Conservation (phyloP, 176 grass and related monocot species). For the Oryza longistaminata region DNA sequence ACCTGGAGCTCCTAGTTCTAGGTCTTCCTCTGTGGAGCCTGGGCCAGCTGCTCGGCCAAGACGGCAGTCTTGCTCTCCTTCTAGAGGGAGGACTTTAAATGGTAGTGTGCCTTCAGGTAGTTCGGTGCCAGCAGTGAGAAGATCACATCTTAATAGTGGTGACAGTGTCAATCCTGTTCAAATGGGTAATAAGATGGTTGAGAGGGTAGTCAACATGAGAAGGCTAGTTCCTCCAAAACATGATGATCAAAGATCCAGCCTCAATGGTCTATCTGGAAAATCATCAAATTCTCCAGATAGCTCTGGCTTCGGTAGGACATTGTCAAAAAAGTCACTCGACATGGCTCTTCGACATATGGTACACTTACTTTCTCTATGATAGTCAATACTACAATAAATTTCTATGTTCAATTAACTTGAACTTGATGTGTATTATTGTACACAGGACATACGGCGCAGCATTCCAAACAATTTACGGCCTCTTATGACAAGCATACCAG, state of each 20-base stretch:
- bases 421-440: constrained; percentile 16
- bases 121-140: constrained; percentile 71
- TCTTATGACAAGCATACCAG: constrained; percentile 84
- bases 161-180: constrained; percentile 71
- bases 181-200: constrained; percentile 97
- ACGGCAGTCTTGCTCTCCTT: constrained; percentile 91
- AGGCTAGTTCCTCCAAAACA: constrained; percentile 83
- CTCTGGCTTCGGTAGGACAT: constrained; percentile 74
- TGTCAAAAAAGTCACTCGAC: constrained; percentile 96
- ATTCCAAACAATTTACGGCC: constrained; percentile 87
- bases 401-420: constrained; percentile 22
- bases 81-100: constrained; percentile 76
- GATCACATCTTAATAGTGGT: constrained; percentile 58
- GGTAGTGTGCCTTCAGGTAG: constrained; percentile 54
- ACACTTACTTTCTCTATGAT: constrained; percentile 30
- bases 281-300: constrained; percentile 81
- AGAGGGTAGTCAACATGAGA: constrained; percentile 94
- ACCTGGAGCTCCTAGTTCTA: constrained; percentile 80
- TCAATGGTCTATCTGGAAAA: constrained; percentile 60
- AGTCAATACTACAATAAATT: not conserved
- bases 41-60: constrained; percentile 64
- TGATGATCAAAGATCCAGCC: constrained; percentile 63
- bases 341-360: constrained; percentile 99
- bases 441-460: constrained; percentile 89
- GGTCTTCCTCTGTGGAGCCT: constrained; percentile 89